Evolutionary conservation across 2,329 filamentous ascomycete species (phyloP).

Genomic region (Trichoderma sp.): DNA sequence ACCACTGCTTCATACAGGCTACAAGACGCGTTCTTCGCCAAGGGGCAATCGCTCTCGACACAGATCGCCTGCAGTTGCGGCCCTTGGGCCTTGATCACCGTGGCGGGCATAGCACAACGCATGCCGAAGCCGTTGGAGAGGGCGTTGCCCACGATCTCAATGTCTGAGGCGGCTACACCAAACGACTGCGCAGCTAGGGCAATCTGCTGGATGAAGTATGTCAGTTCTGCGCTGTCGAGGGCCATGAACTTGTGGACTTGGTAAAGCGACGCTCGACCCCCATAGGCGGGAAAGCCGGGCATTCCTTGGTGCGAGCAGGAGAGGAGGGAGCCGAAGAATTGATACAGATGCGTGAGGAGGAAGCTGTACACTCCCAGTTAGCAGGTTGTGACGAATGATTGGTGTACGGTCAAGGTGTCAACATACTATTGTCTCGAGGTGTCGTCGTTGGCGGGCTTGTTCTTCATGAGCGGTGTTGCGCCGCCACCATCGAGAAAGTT

Average conservation of each 20-base stretch:
- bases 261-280: conserved; percentile 47
- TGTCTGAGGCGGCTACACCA: conserved; percentile 55
- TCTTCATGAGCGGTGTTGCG: conserved; percentile 53
- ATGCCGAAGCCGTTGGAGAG: conserved; percentile 52
- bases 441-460: conserved; percentile 51
- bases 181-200: conserved; percentile 56
- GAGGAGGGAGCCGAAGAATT: conserved; percentile 59
- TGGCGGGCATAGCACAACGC: conserved; percentile 47
- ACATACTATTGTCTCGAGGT: conserved; percentile 56
- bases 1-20: conserved; percentile 39
- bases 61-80: conserved; percentile 56
- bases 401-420: neutral
- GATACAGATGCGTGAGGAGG: conserved; percentile 60
- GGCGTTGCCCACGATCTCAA: conserved; percentile 46
- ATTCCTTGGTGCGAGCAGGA: conserved; percentile 53
- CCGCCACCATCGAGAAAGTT: conserved; percentile 63
- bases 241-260: conserved; percentile 60
- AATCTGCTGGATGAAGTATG: conserved; percentile 61
- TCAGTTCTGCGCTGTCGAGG: conserved; percentile 49
- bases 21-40: conserved; percentile 47
- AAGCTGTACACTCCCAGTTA: conserved; percentile 36
- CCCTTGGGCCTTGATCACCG: conserved; percentile 45
- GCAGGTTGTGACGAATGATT: neutral
- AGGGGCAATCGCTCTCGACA: conserved; percentile 47
- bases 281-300: conserved; percentile 50